Evolutionary conservation across 192 early-diverging fungal species (phyloP).

Genomic region (Oehlia diaphana): DNA sequence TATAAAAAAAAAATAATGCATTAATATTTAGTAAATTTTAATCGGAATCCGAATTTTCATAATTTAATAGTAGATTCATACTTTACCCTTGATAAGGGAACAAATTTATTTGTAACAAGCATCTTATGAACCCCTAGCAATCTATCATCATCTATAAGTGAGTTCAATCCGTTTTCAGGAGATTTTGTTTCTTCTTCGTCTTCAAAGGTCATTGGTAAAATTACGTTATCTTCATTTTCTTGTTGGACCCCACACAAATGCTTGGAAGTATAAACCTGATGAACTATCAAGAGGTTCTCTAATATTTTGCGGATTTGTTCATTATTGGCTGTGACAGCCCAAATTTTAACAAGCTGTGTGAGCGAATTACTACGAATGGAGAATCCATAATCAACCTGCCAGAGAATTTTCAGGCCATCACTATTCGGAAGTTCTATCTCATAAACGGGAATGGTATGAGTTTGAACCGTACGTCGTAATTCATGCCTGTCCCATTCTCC

Average conservation of each 20-base stretch:
- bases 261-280: conserved; percentile 4
- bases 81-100: conserved; percentile 24
- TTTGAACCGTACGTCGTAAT: background rate
- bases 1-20: background rate
- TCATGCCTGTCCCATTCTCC: conserved; percentile 8
- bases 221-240: background rate
- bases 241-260: background rate
- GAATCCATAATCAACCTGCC: conserved; percentile 21
- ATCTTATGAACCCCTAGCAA: conserved; percentile 19
- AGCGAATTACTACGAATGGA: background rate
- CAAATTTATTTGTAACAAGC: conserved; percentile 24
- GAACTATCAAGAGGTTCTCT: conserved; percentile 10
- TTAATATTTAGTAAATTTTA: background rate
- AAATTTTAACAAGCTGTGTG: conserved; percentile 13
- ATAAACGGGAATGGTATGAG: background rate
- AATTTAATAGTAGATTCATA: background rate
- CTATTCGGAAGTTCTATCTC: background rate
- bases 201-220: background rate
- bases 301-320: background rate
- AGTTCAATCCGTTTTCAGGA: background rate
- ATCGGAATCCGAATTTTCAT: background rate
- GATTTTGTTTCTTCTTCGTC: background rate
- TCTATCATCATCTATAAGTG: conserved; percentile 6
- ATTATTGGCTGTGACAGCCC: conserved; percentile 5
- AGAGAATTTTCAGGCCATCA: background rate